Evolutionary conservation across 148 eudicot species (phyloP), one percentile per base, ranked within the genome.

Genomic region (Persicaria maculosa): DNA sequence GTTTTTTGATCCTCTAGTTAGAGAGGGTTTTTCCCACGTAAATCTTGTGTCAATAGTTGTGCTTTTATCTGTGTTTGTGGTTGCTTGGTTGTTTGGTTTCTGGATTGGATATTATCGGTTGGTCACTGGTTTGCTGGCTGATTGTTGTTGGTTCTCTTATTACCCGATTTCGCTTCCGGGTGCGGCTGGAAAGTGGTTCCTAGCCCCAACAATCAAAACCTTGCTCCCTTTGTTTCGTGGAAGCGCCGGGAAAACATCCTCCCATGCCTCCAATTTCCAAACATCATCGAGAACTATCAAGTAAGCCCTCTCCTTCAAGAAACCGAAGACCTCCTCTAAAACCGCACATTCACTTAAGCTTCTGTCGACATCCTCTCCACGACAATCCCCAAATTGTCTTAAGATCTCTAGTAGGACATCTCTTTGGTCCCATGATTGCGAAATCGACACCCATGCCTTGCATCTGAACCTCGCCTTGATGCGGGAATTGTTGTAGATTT

Each of bases 241-340:
- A 78, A 80, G 46, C 9, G 22, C 8, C 4, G 17, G 16, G 17
- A 62, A 54, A 7, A 71, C 12, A 36, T 64, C 10, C 6, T 68
- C 40, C 68, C 76, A 64, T 14, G 73, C 58, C 9, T 72, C 68
- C 6, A 40, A 14, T 2, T 19, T 74, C 80, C 80, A 77, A 36
- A 77, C 59, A 50, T 80, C 77, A 22, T 80, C 83, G 14, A 80
- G 75, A 46, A 80, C 75, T 12, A 74, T 40, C 2, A 80, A 36
- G 31, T 67, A 77, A 9, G 16, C 44, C 25, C 69, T 80, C n/a
- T 62, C 61, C 50, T 19, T 14, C 45, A 80, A 12, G 17, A 44
- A 43, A 61, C 40, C 6, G 47, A 5, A 47, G n/a, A 54, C 2
- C 43, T 65, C 25, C 70, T 65, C 70, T 3, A 43, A 44, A 16